Conservation (phyloP, 257 asterid genomes). For the Nicotiana noctiflora region DNA sequence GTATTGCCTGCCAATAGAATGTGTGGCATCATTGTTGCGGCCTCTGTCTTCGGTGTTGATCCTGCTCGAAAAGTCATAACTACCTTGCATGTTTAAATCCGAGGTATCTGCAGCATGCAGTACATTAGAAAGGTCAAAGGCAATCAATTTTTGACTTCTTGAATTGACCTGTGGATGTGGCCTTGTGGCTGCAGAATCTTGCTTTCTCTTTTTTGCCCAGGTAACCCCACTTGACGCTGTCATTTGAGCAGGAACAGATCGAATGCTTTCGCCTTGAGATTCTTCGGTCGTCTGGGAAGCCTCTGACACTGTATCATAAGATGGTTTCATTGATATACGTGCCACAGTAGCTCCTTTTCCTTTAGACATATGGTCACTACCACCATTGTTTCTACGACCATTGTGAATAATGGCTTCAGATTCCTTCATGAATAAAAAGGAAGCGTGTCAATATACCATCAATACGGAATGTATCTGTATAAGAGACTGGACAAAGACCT, state of each 20-base stretch:
- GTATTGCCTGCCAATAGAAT: neutral
- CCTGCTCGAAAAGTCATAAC: conserved; percentile 16
- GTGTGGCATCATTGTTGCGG: neutral
- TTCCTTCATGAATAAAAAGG: conserved; percentile 30
- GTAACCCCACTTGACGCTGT: conserved; percentile 36
- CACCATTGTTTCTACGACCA: conserved; percentile 28
- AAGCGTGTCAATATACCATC: neutral
- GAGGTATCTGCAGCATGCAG: conserved; percentile 11
- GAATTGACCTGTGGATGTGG: conserved; percentile 24
- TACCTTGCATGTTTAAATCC: conserved; percentile 28
- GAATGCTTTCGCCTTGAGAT: conserved; percentile 47
- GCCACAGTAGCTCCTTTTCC: conserved; percentile 46
- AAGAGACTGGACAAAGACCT: conserved; percentile 37
- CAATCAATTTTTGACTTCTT: conserved; percentile 26
- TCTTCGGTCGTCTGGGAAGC: conserved; percentile 53
- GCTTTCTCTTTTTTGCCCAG: conserved; percentile 49
- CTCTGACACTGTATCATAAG: conserved; percentile 65
- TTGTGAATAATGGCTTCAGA: conserved; percentile 25
- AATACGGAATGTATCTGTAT: neutral
- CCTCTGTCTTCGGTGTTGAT: neutral
- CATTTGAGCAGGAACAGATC: conserved; percentile 48
- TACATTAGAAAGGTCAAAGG: conserved; percentile 21
- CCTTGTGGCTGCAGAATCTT: conserved; percentile 38
- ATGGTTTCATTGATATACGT: conserved; percentile 32
- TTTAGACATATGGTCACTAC: conserved; percentile 11